A percentile compares a stretch with the other conserved stretches of the same genome.
phyloP scores from a whole-genome alignment of 495 filamentous ascomycete species.

The Pyrenula aspistea region DNA sequence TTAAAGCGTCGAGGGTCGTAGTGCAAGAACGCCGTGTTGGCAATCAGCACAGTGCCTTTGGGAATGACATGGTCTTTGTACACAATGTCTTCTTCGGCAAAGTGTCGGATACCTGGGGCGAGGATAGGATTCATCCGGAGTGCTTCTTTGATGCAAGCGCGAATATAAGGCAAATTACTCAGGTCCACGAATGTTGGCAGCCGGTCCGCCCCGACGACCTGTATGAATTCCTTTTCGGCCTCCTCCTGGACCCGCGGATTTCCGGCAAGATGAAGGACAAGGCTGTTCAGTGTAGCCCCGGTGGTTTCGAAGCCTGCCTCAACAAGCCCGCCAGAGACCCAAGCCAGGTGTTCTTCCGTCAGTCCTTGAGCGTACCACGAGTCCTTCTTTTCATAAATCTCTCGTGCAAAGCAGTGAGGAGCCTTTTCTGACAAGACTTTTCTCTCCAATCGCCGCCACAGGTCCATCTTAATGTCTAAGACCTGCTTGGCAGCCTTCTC shows the following conservation, averaged over 20 bases:
- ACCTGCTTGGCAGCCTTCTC: neutral
- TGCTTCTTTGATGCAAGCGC: conserved; percentile 28
- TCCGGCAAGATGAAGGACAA: conserved; percentile 24
- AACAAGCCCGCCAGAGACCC: conserved; percentile 22
- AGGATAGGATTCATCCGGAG: conserved; percentile 30
- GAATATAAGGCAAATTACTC: conserved; percentile 30
- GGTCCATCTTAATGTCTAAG: neutral
- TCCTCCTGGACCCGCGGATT: conserved; percentile 24
- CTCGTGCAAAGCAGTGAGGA: conserved; percentile 15
- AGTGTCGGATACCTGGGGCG: conserved; percentile 40
- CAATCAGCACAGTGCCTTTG: conserved; percentile 29
- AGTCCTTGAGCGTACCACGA: conserved; percentile 1
- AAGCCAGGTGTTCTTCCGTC: conserved; percentile 15
- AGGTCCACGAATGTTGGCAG: conserved; percentile 17
- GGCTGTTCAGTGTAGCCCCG: conserved; percentile 11
- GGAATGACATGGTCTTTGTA: conserved; percentile 40
- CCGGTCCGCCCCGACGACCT: conserved; percentile 9
- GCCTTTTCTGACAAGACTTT: conserved; percentile 4
- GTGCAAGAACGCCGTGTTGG: conserved; percentile 35
- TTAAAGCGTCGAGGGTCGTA: conserved; percentile 21
- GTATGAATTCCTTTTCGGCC: conserved; percentile 30
- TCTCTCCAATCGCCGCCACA: conserved; percentile 16
- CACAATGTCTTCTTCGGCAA: conserved; percentile 36
- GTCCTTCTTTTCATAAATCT: conserved; percentile 4
- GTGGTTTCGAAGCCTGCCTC: conserved; percentile 27